phyloP scores from a whole-genome alignment of 176 grass and related monocot genomes.

The Triticum urartu region DNA sequence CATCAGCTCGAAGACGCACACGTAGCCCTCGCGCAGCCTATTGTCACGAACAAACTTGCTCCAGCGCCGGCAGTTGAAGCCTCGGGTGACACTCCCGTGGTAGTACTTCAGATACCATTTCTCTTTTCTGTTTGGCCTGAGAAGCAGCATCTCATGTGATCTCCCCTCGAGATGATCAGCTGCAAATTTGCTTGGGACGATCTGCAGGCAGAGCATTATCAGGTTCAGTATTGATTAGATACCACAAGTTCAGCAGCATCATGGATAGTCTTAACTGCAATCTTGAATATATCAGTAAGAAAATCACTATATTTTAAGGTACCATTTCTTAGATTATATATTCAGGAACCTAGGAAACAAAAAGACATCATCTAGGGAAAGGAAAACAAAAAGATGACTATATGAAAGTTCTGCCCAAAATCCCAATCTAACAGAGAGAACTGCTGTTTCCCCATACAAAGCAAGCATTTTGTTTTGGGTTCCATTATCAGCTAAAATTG shows the following conservation, averaged over 20 bases:
- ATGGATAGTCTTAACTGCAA: background rate
- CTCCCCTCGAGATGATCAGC: conserved; percentile 30
- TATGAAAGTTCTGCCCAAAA: background rate
- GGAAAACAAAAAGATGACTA: background rate
- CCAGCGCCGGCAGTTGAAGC: conserved; percentile 21
- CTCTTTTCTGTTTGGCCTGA: conserved; percentile 21
- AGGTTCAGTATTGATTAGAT: background rate
- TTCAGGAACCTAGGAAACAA: background rate
- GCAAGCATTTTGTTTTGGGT: too few species aligned
- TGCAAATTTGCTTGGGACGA: conserved; percentile 29
- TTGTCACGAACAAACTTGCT: conserved; percentile 24
- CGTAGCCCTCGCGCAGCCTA: conserved; percentile 14
- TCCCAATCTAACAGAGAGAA: background rate
- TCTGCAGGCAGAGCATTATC: background rate
- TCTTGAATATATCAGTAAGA: background rate
- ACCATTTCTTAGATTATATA: background rate
- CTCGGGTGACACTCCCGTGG: background rate
- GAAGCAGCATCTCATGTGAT: conserved; percentile 21
- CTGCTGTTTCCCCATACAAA: background rate
- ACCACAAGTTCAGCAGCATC: background rate
- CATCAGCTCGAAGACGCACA: conserved; percentile 45
- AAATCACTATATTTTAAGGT: background rate
- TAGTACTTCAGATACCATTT: conserved; percentile 25
- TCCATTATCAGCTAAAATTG: too few species aligned
- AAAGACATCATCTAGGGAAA: too few species aligned